Evolutionary conservation across 371 early-diverging fungal species (phyloP), one percentile per base, ranked within the genome.

Genomic region (Actinomucor elegans): DNA sequence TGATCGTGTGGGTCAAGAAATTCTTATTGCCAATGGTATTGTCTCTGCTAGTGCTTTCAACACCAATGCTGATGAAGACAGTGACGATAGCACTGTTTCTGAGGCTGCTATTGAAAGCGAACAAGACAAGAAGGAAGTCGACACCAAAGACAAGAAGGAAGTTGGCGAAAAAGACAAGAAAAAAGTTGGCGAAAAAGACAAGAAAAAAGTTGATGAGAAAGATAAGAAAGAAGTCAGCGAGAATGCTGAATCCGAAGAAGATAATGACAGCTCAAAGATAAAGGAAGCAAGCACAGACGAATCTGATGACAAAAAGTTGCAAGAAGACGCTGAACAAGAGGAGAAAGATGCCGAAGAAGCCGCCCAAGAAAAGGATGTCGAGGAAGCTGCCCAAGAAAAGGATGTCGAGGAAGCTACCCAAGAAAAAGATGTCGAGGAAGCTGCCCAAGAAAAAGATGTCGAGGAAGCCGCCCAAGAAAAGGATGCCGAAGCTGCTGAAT

Each of bases 271-370:
- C 45, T 52, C 43, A 53, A 35, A 26, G 37, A 20, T 17, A 26
- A 34, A 21, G 8, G 9, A 40, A 21, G 41, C 17, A 35, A n/a
- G 14, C 36, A 4, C 8, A 11, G 10, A 41, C 21, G 37, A 48
- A 37, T 26, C 49, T 24, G 34, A 33, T 5, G 18, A 48, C 3
- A 12, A 41, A 24, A 17, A 20, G 28, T 11, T 8, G 24, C 33
- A 48, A 11, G 23, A 48, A 20, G 37, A 35, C 15, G 37, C 18
- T 6, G 37, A 48, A 18, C 37, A 48, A 2, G 38, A n/a, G 2
- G 50, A 49, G 28, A 48, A 48, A 18, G 36, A 48, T 4, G 37
- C 28, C 8, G 45, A 44, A 31, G 45, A 43, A 17, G 6, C 36
- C 10, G 48, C 33, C 9, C 2, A 48, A n/a, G 17, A 48, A 12